Conservation (phyloP, 83 land plant genomes). For the Diphasiastrum complanatum region DNA sequence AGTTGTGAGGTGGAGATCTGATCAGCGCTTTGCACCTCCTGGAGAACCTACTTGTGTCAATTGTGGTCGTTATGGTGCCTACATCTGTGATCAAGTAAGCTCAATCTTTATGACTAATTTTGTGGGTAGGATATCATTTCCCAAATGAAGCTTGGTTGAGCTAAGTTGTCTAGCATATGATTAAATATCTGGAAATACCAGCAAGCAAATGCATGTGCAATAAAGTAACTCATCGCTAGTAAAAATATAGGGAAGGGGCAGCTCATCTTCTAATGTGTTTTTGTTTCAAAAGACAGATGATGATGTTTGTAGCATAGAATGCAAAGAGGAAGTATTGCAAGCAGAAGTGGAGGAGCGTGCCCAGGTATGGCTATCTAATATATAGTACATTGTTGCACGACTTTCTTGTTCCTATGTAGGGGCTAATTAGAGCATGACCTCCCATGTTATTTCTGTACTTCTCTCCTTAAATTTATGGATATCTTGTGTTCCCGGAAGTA, state of each 20-base stretch:
- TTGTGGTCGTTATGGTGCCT: slow-evolving; percentile 70
- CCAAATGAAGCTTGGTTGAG: slow-evolving; percentile 4
- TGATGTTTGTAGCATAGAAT: slow-evolving; percentile 70
- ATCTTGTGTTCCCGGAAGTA: too few relatives aligned
- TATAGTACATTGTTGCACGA: background rate
- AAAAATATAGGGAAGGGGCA: background rate
- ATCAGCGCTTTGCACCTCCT: slow-evolving; percentile 53
- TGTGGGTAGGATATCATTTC: background rate
- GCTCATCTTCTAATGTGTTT: background rate
- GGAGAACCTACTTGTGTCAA: slow-evolving; percentile 61
- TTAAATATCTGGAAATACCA: too few relatives aligned
- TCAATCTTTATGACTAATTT: background rate
- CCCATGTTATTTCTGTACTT: too few relatives aligned
- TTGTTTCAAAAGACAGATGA: slow-evolving; percentile 60
- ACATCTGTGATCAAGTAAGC: slow-evolving; percentile 61
- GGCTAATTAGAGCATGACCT: too few relatives aligned
- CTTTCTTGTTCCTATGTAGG: slow-evolving; percentile 1
- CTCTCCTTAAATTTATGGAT: too few relatives aligned
- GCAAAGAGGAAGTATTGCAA: slow-evolving; percentile 49
- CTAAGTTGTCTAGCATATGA: too few relatives aligned
- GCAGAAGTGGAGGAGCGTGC: slow-evolving; percentile 19
- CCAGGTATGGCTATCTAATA: slow-evolving; percentile 21
- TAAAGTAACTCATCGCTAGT: too few relatives aligned
- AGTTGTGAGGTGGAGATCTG: too few relatives aligned
- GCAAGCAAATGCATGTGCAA: too few relatives aligned